Conservation (phyloP, 129 eudicot genomes). For the Escallonia rubra region DNA sequence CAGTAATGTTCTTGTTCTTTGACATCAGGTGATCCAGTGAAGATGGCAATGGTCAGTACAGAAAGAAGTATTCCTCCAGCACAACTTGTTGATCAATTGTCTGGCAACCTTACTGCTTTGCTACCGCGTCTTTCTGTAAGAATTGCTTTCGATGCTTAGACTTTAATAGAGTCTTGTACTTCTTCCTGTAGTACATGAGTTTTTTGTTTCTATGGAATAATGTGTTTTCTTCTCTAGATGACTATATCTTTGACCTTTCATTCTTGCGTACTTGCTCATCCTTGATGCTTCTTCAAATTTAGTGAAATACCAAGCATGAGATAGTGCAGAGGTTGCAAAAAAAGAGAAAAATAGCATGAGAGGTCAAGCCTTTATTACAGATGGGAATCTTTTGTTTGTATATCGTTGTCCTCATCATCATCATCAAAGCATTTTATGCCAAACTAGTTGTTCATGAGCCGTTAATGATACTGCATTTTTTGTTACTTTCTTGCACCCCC, state of each 20-base stretch:
- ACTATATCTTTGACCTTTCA: neutral
- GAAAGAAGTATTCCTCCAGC: conserved; percentile 39
- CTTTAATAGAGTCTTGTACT: neutral
- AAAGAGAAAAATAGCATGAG: neutral
- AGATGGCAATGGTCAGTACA: conserved; percentile 66
- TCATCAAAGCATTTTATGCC: no score
- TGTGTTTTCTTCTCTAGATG: neutral
- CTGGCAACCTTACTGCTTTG: conserved; percentile 56
- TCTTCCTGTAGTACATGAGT: conserved; percentile 3
- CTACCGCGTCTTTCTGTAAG: conserved; percentile 79
- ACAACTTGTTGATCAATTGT: conserved; percentile 37
- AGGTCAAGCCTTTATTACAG: neutral
- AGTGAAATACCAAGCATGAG: neutral
- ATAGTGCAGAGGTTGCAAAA: no score
- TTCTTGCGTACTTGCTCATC: neutral
- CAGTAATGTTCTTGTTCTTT: neutral
- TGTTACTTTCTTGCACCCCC: no score
- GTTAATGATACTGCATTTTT: no score
- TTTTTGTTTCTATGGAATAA: neutral
- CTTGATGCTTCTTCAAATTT: no score
- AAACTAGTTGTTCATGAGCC: no score
- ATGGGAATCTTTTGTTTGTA: no score
- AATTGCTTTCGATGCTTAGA: conserved; percentile 8
- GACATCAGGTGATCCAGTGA: conserved; percentile 77
- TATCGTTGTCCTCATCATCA: no score